Evolutionary conservation across 768 basidiomycete genomes (phyloP), one percentile per base, ranked within the genome.

Genomic region (Lactarius quietus): DNA sequence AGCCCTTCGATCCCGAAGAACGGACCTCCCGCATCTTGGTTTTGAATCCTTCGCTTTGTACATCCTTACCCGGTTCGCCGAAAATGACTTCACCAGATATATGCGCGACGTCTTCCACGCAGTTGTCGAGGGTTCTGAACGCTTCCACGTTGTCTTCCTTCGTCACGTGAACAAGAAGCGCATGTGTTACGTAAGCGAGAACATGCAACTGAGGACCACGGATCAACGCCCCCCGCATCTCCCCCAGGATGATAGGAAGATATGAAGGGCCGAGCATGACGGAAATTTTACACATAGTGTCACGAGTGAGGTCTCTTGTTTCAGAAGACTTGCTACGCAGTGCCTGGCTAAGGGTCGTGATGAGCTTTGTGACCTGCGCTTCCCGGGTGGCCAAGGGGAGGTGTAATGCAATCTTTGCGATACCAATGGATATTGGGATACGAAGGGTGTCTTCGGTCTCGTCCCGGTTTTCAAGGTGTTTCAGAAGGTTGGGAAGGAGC

Each of bases 201-300:
- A 98, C 86, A 74, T 99, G 96, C 0, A 98, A 83, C 62, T 98
- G 96, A 1, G 97, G 96, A 7, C 97, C 97, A 23, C 95, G 90
- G 39, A 86, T 72, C 33, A 99, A 84, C 1, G 95, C 93, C 0
- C 81, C 84, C n/a, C 91, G 84, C 57, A 98, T 78, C 73, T 98
- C 95, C 39, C 85, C 86, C 43, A 98, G 76, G 35, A 91, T 80
- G 18, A 85, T 75, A 0, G 88, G 83, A 10, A 98, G 84, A 73
- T 90, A 92, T 0, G 81, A 75, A 0, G 91, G 84, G 0, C 93
- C 95, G 8, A 95, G 78, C 23, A 80, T 80, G 15, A 87, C 80
- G 1, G 84, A 86, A 54, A 98, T 93, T 56, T 89, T 90, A 72
- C 86, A 88, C 8, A 97, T 76, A 0, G 93, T 89, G 58, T 94